phyloP scores from a whole-genome alignment of 225 moss, liverwort and hornwort genomes.

The Polytrichum formosum region DNA sequence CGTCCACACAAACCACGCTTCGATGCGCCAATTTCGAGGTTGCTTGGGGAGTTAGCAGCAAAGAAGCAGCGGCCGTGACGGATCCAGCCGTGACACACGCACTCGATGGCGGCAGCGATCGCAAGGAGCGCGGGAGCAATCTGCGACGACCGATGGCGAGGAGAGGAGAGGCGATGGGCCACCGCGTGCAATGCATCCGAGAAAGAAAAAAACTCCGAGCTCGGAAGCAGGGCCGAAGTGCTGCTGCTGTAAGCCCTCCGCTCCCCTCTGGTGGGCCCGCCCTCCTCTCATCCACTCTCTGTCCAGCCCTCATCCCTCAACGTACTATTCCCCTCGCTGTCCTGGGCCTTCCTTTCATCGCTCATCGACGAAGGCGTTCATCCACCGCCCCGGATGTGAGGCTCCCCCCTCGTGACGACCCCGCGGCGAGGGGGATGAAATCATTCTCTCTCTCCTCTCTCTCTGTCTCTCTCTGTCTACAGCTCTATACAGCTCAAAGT shows the following conservation, averaged over 20 bases:
- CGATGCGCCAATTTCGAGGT: background rate
- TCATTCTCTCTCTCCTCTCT: too few relatives aligned
- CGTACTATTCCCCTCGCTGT: background rate
- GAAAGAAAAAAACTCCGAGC: constrained; percentile 13
- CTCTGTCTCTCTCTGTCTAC: too few relatives aligned
- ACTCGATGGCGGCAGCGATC: constrained; percentile 5
- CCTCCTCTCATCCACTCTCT: background rate
- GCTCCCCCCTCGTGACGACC: constrained; percentile 15
- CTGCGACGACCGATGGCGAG: too few relatives aligned
- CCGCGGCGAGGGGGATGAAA: constrained; percentile 10
- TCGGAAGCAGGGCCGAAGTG: constrained; percentile 6
- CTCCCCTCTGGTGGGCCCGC: background rate
- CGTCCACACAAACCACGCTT: background rate
- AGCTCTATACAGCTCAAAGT: too few relatives aligned
- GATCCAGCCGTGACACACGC: too few relatives aligned
- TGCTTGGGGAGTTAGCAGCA: too few relatives aligned
- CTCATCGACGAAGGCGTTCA: background rate
- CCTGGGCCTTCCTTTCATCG: background rate
- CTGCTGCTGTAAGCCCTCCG: background rate
- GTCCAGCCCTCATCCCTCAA: too few relatives aligned
- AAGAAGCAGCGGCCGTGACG: too few relatives aligned
- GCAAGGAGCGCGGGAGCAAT: background rate
- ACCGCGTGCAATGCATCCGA: background rate
- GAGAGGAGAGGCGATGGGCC: too few relatives aligned
- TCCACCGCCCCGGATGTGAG: constrained; percentile 14